A percentile compares a stretch with the other conserved stretches of the same genome.
phyloP scores from a whole-genome alignment of 805 yeast species.

The Metschnikowia proteae region DNA sequence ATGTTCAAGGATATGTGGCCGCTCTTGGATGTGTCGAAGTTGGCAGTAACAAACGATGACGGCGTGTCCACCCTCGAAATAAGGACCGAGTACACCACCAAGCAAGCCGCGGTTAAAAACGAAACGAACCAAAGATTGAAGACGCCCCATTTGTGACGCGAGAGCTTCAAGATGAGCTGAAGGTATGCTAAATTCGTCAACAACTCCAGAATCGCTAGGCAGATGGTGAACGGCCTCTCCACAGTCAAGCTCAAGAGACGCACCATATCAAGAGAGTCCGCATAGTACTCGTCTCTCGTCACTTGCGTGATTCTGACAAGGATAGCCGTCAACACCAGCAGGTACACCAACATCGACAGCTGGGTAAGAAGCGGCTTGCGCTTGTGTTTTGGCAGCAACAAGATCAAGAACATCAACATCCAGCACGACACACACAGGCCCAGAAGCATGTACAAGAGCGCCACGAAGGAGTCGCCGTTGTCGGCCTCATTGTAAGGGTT shows the following conservation, averaged over 20 bases:
- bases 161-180: slow-evolving; percentile 40
- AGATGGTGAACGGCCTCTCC: slow-evolving; percentile 34
- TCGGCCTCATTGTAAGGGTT: slow-evolving; percentile 29
- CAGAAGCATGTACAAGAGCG: slow-evolving; percentile 49
- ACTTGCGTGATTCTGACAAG: slow-evolving; percentile 44
- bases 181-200: slow-evolving; percentile 53
- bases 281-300: slow-evolving; percentile 47
- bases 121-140: slow-evolving; percentile 24
- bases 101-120: slow-evolving; percentile 15
- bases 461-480: slow-evolving; percentile 41
- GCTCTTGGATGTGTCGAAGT: slow-evolving; percentile 5
- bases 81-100: slow-evolving; percentile 10
- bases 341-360: slow-evolving; percentile 53
- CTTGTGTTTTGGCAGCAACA: slow-evolving; percentile 47
- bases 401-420: slow-evolving; percentile 60
- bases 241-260: slow-evolving; percentile 38
- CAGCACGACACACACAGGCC: slow-evolving; percentile 61
- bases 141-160: slow-evolving; percentile 20
- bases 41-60: slow-evolving; percentile 3
- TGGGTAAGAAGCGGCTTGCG: slow-evolving; percentile 57
- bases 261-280: slow-evolving; percentile 51
- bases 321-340: slow-evolving; percentile 51
- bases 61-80: slow-evolving; percentile 16
- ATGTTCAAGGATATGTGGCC: slow-evolving; percentile 21
- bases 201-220: slow-evolving; percentile 39